Base-by-base conservation (phyloP, 768 basidiomycete species). In the Agrocybe chaxingu region DNA sequence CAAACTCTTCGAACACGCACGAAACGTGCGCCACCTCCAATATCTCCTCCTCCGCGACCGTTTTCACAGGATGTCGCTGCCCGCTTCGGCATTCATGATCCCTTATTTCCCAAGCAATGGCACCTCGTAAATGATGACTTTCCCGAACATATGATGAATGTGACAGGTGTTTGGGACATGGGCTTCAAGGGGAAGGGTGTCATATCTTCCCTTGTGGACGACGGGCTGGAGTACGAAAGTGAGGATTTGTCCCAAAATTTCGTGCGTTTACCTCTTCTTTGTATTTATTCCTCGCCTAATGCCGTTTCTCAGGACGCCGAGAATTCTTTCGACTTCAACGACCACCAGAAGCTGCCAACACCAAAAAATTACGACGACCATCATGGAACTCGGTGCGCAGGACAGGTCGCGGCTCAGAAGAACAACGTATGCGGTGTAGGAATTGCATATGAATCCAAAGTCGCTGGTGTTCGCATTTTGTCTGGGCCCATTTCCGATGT, bases 341-440 rank as follows among this genome's bases (percentile, higher is more conserved):
- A 96, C 62, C 93, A 98, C 61, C 82, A 82, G 24, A 73, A 82
- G 10, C 75, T 98, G 5, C 97, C 97, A 8, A 87, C 86, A 32
- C 97, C 97, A 0, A 80, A 85, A 50, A 82, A 95, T 39, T 79
- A 76, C 19, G 95, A 98, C 56, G 97, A 99, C 59, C 91, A 92
- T 59, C 97, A 99, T 63, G 97, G 97, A 8, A 99, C 97, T 0
- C 88, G 97, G 2, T 99, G 97, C 66, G 96, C 96, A 1, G 97
- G 97, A 29, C 96, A 99, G 68, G 83, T 99, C 43, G 94, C 91
- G 16, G 97, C 97, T 1, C 84, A 78, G 10, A 91, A 89, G 64
- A 99, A 99, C 70, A 82, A 87, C 47, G 89, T 88, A 2, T 99
- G 97, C 61, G 97, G 97, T 31, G 75, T 98, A 11, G 97, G 97